Evolutionary conservation across 2,329 filamentous ascomycete genomes (phyloP), one percentile per base, ranked within the genome.

Genomic region (Diaporthe caulivora): DNA sequence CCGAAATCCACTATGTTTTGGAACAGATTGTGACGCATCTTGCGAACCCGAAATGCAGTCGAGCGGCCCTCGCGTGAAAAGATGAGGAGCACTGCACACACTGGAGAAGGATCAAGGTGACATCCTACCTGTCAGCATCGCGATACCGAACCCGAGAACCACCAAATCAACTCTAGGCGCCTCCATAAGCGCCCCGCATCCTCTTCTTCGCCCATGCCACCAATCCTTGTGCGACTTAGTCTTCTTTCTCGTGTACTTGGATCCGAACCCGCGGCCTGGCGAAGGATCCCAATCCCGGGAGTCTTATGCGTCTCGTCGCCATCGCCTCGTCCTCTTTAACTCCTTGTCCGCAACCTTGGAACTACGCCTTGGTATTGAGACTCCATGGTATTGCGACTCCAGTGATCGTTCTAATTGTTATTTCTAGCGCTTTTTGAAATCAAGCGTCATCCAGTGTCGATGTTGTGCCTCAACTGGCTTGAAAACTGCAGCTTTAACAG

Each of bases 121-220:
- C 11, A 18, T 51, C 29, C 18, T 10, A 24, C 60, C 26, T 44
- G 60, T 24, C 26, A 51, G 44, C 29, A 24, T 49, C 34, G 44
- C 60, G 60, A 65, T 65, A 49, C 60, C 60, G 60, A 65, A 34
- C 6, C 60, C 60, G 60, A 49, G 42, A 24, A 37, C 26, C 1
- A 64, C 2, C 26, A 13, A 31, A 40, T 49, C 18, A 47, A 29
- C 8, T 11, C 34, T 26, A 17, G 40, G 40, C 37, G 11, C 6
- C 15, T 62, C 57, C 57, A 11, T 11, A n/a, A 3, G 5, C 17
- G 44, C 42, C 60, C 60, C 60, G 29, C 60, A 65, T 49, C 21
- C 24, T 51, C 26, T 26, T 26, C 60, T 51, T 29, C 31, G 9
- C 9, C 26, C 42, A 49, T n/a, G 3, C 60, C 11, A 42, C 26